Percentiles rank a stretch among this genome's conserved stretches.
Evolutionary conservation across 208 protist genomes (phyloP).

Genomic region (Wallacemonas sp.): DNA sequence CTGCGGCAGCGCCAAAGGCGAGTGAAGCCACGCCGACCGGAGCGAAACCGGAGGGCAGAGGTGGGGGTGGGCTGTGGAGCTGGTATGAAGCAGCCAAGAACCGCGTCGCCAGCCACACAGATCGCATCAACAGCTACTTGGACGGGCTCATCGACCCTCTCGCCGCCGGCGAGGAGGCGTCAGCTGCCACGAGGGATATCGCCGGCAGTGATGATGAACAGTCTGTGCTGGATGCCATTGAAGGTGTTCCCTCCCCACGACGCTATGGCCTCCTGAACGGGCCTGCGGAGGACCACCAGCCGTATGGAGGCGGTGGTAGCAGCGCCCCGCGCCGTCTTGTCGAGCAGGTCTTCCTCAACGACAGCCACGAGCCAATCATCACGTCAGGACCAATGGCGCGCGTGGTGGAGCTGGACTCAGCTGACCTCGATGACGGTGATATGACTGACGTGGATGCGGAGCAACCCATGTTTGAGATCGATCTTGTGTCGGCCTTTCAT

Average conservation of each 20-base stretch:
- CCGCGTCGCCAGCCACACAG: constrained; percentile 12
- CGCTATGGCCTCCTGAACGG: constrained; percentile 1
- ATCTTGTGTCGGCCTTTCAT: constrained; percentile 63
- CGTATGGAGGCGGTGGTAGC: not conserved
- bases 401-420: constrained; percentile 18
- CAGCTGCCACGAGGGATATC: no score
- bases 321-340: not conserved
- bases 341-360: constrained; percentile 1
- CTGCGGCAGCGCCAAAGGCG: no score
- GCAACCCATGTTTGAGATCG: constrained; percentile 50
- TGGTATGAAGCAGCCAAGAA: constrained; percentile 26
- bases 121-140: constrained; percentile 28
- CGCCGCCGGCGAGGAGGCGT: constrained; percentile 2
- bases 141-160: constrained; percentile 38
- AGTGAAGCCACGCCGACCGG: no score
- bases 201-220: not conserved
- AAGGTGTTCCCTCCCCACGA: not conserved
- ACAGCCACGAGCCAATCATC: constrained; percentile 8
- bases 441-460: constrained; percentile 29
- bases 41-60: not conserved
- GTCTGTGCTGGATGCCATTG: constrained; percentile 5
- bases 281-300: constrained; percentile 7
- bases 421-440: constrained; percentile 27
- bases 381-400: constrained; percentile 7
- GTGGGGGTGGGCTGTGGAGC: not conserved